These are phyloP conservation scores for Microthlaspi erraticum DNA, from an alignment of 345 rosid species.

Conservation along the genomic window DNA sequence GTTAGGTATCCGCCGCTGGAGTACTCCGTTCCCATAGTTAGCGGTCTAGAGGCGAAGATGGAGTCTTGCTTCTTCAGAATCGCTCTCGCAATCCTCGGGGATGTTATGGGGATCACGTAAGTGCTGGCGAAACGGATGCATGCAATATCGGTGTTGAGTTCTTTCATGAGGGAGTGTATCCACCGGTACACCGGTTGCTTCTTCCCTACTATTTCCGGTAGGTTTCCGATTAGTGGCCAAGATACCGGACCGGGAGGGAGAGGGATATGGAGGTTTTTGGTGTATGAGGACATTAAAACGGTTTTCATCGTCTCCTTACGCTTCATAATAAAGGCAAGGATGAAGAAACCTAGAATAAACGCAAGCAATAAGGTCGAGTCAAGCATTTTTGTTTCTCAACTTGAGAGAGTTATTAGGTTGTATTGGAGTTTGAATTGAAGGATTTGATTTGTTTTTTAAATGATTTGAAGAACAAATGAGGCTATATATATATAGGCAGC, in stretches of 20 bases:
- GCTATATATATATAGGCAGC: no score
- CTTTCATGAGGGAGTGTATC: slow-evolving; percentile 51
- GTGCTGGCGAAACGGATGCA: slow-evolving; percentile 50
- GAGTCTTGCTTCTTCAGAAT: slow-evolving; percentile 52
- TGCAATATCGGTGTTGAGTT: slow-evolving; percentile 47
- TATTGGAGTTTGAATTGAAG: background rate
- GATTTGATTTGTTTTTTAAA: background rate
- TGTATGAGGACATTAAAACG: background rate
- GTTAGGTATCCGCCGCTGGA: slow-evolving; percentile 46
- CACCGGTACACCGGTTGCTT: slow-evolving; percentile 50
- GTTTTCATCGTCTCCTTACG: slow-evolving; percentile 14
- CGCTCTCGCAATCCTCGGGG: slow-evolving; percentile 48
- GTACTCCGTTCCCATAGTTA: slow-evolving; percentile 33
- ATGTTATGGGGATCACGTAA: slow-evolving; percentile 50
- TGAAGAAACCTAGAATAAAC: slow-evolving; percentile 8
- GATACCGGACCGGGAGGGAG: slow-evolving; percentile 53
- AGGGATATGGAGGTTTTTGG: slow-evolving; percentile 32
- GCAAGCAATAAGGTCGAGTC: slow-evolving; percentile 11
- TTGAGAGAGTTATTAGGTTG: background rate
- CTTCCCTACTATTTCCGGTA: slow-evolving; percentile 30
- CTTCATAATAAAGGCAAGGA: slow-evolving; percentile 18
- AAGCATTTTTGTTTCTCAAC: slow-evolving; percentile 15
- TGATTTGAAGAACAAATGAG: background rate
- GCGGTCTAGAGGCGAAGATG: slow-evolving; percentile 50
- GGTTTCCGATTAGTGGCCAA: slow-evolving; percentile 56